Evolutionary conservation across 2,329 filamentous ascomycete genomes (phyloP).

Genomic region (Colletotrichum plurivorum): DNA sequence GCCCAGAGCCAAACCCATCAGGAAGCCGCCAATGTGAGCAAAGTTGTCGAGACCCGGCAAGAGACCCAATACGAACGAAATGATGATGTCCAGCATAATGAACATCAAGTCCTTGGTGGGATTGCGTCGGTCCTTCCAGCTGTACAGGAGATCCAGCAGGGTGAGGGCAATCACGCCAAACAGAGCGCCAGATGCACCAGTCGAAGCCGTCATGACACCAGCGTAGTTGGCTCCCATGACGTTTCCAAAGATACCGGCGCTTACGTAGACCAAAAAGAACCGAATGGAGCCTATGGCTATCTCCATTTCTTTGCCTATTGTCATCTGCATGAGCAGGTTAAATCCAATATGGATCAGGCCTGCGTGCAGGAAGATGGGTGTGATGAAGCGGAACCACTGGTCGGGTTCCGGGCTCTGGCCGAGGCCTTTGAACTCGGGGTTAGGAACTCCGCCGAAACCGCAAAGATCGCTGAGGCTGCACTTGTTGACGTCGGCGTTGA

Average conservation of each 20-base stretch:
- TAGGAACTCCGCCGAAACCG: conserved; percentile 83
- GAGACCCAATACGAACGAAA: conserved; percentile 93
- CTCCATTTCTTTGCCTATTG: conserved; percentile 93
- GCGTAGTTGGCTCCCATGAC: conserved; percentile 96
- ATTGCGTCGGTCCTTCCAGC: conserved; percentile 83
- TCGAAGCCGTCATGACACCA: conserved; percentile 83
- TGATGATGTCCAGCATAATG: conserved; percentile 85
- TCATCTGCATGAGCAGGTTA: conserved; percentile 93
- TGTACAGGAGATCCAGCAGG: conserved; percentile 92
- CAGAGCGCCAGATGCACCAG: conserved; percentile 89
- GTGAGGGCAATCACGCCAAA: conserved; percentile 94
- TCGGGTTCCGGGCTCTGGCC: conserved; percentile 76
- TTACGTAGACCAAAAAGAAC: conserved; percentile 91
- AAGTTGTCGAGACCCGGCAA: conserved; percentile 97
- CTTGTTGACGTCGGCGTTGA: conserved; percentile 60
- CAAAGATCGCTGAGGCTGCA: conserved; percentile 87
- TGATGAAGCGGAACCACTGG: conserved; percentile 97
- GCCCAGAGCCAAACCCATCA: conserved; percentile 91
- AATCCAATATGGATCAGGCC: conserved; percentile 96
- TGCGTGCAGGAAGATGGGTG: conserved; percentile 95
- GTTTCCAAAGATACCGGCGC: conserved; percentile 94
- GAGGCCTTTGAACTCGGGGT: conserved; percentile 71
- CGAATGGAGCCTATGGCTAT: conserved; percentile 88
- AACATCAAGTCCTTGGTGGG: conserved; percentile 90
- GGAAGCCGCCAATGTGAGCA: conserved; percentile 94